Conservation (phyloP, 768 basidiomycete genomes). For the Mrakia frigida region DNA sequence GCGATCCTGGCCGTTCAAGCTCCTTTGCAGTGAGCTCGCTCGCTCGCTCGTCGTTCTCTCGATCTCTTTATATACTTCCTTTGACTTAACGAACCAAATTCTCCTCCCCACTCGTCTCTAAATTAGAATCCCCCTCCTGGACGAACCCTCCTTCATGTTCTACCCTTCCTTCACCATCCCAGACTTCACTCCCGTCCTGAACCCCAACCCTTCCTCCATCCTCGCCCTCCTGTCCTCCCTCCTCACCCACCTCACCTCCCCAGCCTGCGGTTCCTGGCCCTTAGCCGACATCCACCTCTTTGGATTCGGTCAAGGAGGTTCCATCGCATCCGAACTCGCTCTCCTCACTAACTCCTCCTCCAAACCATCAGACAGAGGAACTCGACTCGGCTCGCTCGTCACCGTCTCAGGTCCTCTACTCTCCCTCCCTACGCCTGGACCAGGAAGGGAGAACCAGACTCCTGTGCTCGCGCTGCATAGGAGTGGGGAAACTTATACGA, state of each 20-base stretch:
- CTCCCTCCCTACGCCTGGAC: constrained; percentile 60
- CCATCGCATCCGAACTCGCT: constrained; percentile 64
- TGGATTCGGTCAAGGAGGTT: constrained; percentile 84
- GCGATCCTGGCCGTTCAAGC: constrained; percentile 75
- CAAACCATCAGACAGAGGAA: constrained; percentile 29
- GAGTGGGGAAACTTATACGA: constrained; percentile 47
- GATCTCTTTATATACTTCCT: neutral
- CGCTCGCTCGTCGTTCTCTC: constrained; percentile 34
- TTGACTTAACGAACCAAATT: neutral
- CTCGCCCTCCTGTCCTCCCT: constrained; percentile 56
- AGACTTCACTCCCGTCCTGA: constrained; percentile 33
- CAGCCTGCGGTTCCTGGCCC: constrained; percentile 60
- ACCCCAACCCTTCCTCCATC: constrained; percentile 68
- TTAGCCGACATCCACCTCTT: constrained; percentile 69
- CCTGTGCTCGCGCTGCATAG: constrained; percentile 61
- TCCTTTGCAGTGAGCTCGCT: constrained; percentile 73
- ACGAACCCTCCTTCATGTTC: constrained; percentile 30
- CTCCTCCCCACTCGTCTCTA: neutral
- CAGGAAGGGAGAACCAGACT: constrained; percentile 52
- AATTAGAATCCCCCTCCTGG: constrained; percentile 30
- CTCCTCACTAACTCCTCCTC: constrained; percentile 42
- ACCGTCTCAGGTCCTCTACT: constrained; percentile 68
- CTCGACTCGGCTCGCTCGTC: constrained; percentile 60
- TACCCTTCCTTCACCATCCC: constrained; percentile 32
- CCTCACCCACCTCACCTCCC: constrained; percentile 53